Base-by-base conservation (phyloP, 441 rosid genomes). In the Aleurites moluccanus region DNA sequence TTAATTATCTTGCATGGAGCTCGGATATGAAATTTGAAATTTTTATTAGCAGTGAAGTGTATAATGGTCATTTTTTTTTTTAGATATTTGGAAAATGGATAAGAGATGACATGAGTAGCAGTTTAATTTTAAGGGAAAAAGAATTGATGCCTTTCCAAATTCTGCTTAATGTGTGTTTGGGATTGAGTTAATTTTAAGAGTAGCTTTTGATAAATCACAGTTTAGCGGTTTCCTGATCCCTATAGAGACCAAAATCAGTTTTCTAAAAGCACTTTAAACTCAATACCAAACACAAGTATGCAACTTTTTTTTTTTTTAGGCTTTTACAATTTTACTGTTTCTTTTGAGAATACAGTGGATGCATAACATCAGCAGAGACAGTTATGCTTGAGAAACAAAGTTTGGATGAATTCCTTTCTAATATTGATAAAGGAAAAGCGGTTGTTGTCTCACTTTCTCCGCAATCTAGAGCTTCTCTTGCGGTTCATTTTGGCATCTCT, bases 361-460 rank as follows among this genome's bases (percentile, higher is more conserved):
- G 98, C 80, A 91, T 96, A 62, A 93, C 99, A n/a, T 90, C 99
- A 2, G 98, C 98, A 0, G 99, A 96, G 86, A 89, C 97, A 0
- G 91, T 93, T 73, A 91, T 96, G 97, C 97, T 96, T 11, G 97
- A 96, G 93, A 96, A 92, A 83, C 98, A 96, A 79, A 92, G 98
- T 85, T 86, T 87, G 81, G 94, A 90, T 42, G 99, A 91, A 78
- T 93, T 96, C 74, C 87, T 96, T 72, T 86, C 91, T 28, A 87
- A 87, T 52, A 82, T 92, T 61, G 74, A 81, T 73, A 85, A 83
- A 72, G 89, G 89, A 78, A 96, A 87, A 73, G 82, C 87, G 6
- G 85, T 91, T 23, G 61, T 93, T 59, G 85, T 96, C 6, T 96
- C 97, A 0, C 67, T 93, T 50, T 93, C 99, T 27, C 95, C 97